Evolutionary conservation across 2,329 filamentous ascomycete genomes (phyloP).

Genomic region (Botrytis aclada): DNA sequence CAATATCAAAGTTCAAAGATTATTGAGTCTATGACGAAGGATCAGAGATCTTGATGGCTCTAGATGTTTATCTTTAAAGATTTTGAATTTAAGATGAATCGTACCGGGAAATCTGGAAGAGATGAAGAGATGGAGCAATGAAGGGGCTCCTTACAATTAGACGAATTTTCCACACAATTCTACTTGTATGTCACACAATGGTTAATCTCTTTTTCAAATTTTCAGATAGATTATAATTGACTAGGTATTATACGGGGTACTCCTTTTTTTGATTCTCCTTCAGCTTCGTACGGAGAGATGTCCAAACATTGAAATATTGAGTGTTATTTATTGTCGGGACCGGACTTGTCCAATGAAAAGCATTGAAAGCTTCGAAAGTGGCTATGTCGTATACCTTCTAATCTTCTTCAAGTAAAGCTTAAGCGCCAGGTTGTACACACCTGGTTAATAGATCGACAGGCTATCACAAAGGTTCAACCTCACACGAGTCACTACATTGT

Average conservation of each 20-base stretch:
- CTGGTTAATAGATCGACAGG: conserved; percentile 8
- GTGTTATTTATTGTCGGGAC: neutral
- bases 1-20: neutral
- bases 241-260: neutral
- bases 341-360: neutral
- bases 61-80: neutral
- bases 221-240: neutral
- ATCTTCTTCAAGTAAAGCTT: neutral
- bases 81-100: neutral
- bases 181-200: neutral
- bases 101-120: neutral
- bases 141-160: neutral
- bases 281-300: neutral
- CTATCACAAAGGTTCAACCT: neutral
- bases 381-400: neutral
- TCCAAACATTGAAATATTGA: neutral
- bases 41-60: neutral
- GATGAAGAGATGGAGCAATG: neutral
- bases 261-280: neutral
- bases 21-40: neutral
- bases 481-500: neutral
- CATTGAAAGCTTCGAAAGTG: neutral
- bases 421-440: neutral
- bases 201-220: neutral
- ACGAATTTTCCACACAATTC: neutral